Evolutionary conservation across 306 rosid species (phyloP), one percentile per base, ranked within the genome.

Genomic region (Hippophae tibetana): DNA sequence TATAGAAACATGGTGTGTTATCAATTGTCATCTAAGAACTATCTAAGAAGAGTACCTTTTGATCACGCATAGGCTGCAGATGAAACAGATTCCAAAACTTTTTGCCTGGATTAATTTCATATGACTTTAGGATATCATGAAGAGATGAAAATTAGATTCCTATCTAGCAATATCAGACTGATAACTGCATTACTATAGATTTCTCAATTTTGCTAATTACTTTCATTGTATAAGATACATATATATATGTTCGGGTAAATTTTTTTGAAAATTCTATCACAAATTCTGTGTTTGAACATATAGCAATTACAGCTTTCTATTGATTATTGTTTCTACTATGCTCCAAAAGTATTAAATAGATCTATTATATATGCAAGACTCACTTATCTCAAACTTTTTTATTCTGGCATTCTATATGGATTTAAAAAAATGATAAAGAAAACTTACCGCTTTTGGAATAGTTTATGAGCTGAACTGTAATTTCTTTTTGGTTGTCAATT

Each of bases 61-160:
- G 99, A 56, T 92, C 99, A 76, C 99, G 96, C 99, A 92, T 92
- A 44, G 99, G 95, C 79, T 92, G 99, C 58, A 92, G 78, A 75
- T 92, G 99, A 78, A 92, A 92, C 62, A 92, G 61, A 69, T 92
- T 92, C 99, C 99, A 92, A 72, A 92, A 92, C 79, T 88, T 92
- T 63, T 92, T 88, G 31, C 99, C 99, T 92, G 83, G 11, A 47
- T 76, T 43, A 27, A 62, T 63, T 25, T 38, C 50, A 76, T 60
- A 80, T 11, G 2, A 57, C 41, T n/a, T 31, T 31, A 11, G 56
- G 13, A 44, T 44, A 54, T n/a, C 18, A 60, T 10, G 48, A 11
- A 1, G 10, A 18, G 31, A 62, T 66, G 41, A 56, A 58, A 43
- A 10, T 43, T 43, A 1, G 43, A 18, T n/a, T 58, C 7, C 2